A percentile compares a stretch with the other conserved stretches of the same genome.
Conservation (phyloP, 768 basidiomycete genomes). For the Gymnopilus junonius region DNA sequence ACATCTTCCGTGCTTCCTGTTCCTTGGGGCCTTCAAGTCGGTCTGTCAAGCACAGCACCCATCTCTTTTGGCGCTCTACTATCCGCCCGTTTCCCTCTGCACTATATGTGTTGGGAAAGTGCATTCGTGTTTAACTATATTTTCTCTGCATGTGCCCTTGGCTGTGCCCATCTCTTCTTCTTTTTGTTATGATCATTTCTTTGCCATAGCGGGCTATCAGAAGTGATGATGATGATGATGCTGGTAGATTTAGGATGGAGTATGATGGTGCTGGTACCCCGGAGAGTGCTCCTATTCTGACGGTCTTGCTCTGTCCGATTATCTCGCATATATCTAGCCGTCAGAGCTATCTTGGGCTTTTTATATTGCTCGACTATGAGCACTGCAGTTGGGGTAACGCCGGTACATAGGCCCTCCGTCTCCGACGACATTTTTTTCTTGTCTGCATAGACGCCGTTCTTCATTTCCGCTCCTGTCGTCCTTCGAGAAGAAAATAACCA, state of each 20-base stretch:
- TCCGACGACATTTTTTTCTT: not conserved
- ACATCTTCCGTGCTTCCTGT: not conserved
- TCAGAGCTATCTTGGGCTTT: not conserved
- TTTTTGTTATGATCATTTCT: not conserved
- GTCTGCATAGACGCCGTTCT: not conserved
- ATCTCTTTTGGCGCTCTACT: not conserved
- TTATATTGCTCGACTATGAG: not conserved
- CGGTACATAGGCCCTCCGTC: not conserved
- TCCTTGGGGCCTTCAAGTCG: not conserved
- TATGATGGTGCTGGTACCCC: slow-evolving; percentile 7
- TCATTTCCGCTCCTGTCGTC: not conserved
- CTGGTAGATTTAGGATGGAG: too few species aligned
- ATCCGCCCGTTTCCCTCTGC: not conserved
- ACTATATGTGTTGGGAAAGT: too few species aligned
- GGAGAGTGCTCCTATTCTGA: not conserved
- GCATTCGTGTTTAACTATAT: too few species aligned
- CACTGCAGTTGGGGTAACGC: not conserved
- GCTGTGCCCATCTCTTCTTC: not conserved
- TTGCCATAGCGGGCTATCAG: not conserved
- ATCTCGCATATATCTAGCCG: not conserved
- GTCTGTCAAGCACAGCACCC: not conserved
- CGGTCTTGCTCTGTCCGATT: not conserved
- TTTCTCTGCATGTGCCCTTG: too few species aligned
- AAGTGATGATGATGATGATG: too few species aligned
- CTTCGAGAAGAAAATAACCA: not conserved